phyloP scores from a whole-genome alignment of 352 stramenopile species.

The Pythium phragmiticola region DNA sequence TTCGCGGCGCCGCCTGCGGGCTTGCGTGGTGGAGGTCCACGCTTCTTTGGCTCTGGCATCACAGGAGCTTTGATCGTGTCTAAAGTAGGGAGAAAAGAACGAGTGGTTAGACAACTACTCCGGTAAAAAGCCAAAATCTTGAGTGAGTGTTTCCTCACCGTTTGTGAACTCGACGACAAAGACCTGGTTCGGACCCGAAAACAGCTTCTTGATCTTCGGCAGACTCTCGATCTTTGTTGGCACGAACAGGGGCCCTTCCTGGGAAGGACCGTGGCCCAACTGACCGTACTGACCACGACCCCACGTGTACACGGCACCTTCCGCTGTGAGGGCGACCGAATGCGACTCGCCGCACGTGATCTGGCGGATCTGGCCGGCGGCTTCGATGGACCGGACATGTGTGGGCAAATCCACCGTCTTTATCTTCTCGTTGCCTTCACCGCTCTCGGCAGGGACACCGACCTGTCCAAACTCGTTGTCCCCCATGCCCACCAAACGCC shows the following conservation, averaged over 20 bases:
- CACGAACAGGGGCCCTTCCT: slow-evolving; percentile 32
- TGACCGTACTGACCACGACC: slow-evolving; percentile 69
- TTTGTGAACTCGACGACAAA: slow-evolving; percentile 79
- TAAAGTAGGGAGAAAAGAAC: slow-evolving; percentile 16
- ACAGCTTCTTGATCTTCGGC: slow-evolving; percentile 60
- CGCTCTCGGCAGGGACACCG: slow-evolving; percentile 34
- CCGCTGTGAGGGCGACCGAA: slow-evolving; percentile 52
- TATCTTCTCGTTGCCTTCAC: slow-evolving; percentile 37
- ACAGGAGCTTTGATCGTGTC: slow-evolving; percentile 52
- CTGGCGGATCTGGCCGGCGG: slow-evolving; percentile 17
- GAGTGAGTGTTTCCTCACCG: slow-evolving; percentile 24
- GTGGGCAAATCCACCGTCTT: slow-evolving; percentile 36
- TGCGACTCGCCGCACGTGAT: slow-evolving; percentile 56
- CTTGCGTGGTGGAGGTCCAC: slow-evolving; percentile 24
- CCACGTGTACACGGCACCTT: slow-evolving; percentile 71
- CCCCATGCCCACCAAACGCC: slow-evolving; percentile 63
- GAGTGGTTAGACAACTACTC: not conserved
- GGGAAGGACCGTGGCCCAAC: slow-evolving; percentile 49
- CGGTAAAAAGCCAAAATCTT: not conserved
- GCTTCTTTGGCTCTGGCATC: slow-evolving; percentile 26
- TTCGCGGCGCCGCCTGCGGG: slow-evolving; percentile 28
- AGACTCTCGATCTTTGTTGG: slow-evolving; percentile 58
- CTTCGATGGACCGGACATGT: slow-evolving; percentile 16
- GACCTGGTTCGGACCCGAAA: slow-evolving; percentile 67
- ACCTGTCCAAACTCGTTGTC: slow-evolving; percentile 77